A percentile compares a stretch with the other conserved stretches of the same genome.
Evolutionary conservation across 1,139 yeast genomes (phyloP).

Genomic region (Saccharomycopsis phalli): DNA sequence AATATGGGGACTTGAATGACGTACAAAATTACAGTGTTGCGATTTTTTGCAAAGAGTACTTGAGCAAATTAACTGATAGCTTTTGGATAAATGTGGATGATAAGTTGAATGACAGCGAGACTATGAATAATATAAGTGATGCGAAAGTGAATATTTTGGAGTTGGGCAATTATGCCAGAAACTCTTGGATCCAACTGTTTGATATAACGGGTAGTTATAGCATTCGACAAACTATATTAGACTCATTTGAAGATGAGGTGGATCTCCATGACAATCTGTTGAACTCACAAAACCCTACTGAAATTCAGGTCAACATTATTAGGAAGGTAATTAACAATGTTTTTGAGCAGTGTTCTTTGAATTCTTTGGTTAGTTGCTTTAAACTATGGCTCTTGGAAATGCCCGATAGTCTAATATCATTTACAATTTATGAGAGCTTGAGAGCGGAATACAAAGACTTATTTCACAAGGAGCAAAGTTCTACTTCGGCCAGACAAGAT

Average conservation of each 20-base stretch:
- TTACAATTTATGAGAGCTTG: conserved; percentile 25
- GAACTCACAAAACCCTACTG: conserved; percentile 3
- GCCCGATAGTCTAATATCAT: conserved; percentile 29
- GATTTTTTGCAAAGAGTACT: conserved; percentile 12
- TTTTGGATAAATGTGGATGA: conserved; percentile 14
- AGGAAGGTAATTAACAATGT: conserved; percentile 5
- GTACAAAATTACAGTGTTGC: conserved; percentile 11
- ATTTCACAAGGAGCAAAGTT: conserved; percentile 13
- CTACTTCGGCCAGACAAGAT: conserved; percentile 6
- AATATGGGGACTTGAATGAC: conserved; percentile 7
- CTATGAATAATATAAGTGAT: background rate
- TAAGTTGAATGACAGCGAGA: conserved; percentile 9
- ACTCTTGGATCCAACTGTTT: conserved; percentile 18
- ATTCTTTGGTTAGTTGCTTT: conserved; percentile 18
- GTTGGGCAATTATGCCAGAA: conserved; percentile 16
- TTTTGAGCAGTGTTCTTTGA: background rate
- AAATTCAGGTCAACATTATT: conserved; percentile 7
- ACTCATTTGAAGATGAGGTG: background rate
- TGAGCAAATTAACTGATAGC: conserved; percentile 5
- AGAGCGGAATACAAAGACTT: conserved; percentile 14
- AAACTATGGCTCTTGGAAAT: conserved; percentile 30
- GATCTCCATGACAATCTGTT: conserved; percentile 6
- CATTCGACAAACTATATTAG: conserved; percentile 10
- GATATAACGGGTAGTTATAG: conserved; percentile 16
- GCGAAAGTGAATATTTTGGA: conserved; percentile 5